Conservation (phyloP, 2,329 filamentous ascomycete genomes). For the Balansia obtecta region DNA sequence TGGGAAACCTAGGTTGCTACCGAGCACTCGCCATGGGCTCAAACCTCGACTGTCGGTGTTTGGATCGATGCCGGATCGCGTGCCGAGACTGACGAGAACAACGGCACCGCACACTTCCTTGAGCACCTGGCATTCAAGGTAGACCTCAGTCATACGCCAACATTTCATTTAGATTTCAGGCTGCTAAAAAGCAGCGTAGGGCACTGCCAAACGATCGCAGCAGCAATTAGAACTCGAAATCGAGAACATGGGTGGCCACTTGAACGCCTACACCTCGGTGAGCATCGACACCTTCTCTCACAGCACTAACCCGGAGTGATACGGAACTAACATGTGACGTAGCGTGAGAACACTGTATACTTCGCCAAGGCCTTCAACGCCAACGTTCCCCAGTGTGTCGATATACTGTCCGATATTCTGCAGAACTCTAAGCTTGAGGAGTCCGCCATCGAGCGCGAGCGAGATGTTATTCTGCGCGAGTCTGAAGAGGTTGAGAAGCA, state of each 20-base stretch:
- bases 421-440: slow-evolving; percentile 98
- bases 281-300: slow-evolving; percentile 24
- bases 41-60: slow-evolving; percentile 95
- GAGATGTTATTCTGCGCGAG: slow-evolving; percentile 96
- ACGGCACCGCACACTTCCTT: slow-evolving; percentile 98
- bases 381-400: slow-evolving; percentile 90
- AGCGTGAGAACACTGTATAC: slow-evolving; percentile 99
- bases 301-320: slow-evolving; percentile 9
- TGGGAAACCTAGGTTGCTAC: slow-evolving; percentile 64
- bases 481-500: slow-evolving; percentile 99
- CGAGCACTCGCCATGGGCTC: slow-evolving; percentile 94
- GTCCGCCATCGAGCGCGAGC: slow-evolving; percentile 87
- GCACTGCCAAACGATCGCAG: slow-evolving; percentile 87
- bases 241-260: slow-evolving; percentile 98
- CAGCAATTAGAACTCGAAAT: slow-evolving; percentile 98
- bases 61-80: slow-evolving; percentile 99
- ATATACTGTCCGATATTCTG: slow-evolving; percentile 97
- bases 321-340: slow-evolving; percentile 16
- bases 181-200: slow-evolving; percentile 34
- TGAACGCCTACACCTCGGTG: slow-evolving; percentile 99
- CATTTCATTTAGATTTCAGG: background rate
- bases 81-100: slow-evolving; percentile 96
- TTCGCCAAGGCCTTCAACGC: slow-evolving; percentile 99
- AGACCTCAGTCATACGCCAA: slow-evolving; percentile 15
- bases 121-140: slow-evolving; percentile 99